Conservation (phyloP, 2,329 filamentous ascomycete species). For the Drechslera avenae region DNA sequence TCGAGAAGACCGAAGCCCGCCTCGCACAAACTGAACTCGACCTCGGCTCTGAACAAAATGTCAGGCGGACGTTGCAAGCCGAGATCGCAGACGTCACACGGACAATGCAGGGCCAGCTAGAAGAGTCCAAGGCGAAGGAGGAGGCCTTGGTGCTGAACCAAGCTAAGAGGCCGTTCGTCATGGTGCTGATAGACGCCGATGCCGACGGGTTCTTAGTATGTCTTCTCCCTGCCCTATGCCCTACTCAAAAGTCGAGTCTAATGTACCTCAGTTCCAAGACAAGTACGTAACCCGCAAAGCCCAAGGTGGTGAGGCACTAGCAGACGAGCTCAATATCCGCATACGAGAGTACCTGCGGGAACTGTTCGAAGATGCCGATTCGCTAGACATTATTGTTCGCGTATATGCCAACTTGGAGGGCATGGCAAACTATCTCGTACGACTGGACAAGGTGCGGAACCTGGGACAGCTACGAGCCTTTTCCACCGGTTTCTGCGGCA, state of each 20-base stretch:
- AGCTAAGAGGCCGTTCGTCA: constrained; percentile 42
- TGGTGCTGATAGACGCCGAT: constrained; percentile 47
- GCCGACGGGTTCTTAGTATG: constrained; percentile 45
- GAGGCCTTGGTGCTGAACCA: constrained; percentile 39
- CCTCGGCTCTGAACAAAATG: constrained; percentile 47
- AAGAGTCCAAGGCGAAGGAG: constrained; percentile 39
- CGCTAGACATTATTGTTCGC: constrained; percentile 42
- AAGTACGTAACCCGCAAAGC: constrained; percentile 44
- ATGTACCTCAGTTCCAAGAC: constrained; percentile 38
- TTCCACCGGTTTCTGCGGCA: constrained; percentile 45
- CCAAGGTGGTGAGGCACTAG: constrained; percentile 43
- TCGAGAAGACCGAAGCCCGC: constrained; percentile 45
- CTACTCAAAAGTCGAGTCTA: neutral
- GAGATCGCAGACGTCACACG: constrained; percentile 28
- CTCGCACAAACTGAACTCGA: constrained; percentile 46
- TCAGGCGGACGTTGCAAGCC: constrained; percentile 43
- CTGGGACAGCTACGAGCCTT: constrained; percentile 44
- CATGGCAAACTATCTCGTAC: constrained; percentile 45
- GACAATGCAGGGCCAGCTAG: constrained; percentile 13
- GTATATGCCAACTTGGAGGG: constrained; percentile 47
- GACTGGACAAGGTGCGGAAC: constrained; percentile 44
- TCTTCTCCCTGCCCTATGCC: neutral
- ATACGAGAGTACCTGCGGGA: constrained; percentile 45
- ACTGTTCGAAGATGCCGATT: constrained; percentile 43
- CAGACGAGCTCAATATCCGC: constrained; percentile 43